Evolutionary conservation across 768 basidiomycete species (phyloP), one percentile per base, ranked within the genome.

Genomic region (Lepiota venenata): DNA sequence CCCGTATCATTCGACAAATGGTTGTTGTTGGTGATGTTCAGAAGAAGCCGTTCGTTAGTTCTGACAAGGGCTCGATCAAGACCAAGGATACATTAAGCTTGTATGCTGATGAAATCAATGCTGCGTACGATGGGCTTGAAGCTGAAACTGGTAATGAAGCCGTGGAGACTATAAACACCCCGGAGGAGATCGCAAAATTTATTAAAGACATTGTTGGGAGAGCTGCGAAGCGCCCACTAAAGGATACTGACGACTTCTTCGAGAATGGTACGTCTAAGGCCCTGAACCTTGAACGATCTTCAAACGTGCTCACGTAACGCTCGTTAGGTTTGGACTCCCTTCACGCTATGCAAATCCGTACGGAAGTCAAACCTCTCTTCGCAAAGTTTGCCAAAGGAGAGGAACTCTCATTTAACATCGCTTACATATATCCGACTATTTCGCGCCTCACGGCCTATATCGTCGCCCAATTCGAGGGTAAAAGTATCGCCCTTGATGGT

Each of bases 101-200:
- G n/a, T 71, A 71, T 15, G 57, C 58, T n/a, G 6, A 58, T 1
- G 66, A 70, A 43, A 68, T 71, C 37, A 55, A 62, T n/a, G 50
- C 47, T 2, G 55, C 66, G 53, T 71, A 61, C 54, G 58, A 53
- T 18, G 27, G 27, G 21, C 20, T 59, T 20, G 56, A 55, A 16
- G 43, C 56, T 11, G 52, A 53, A 18, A 52, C 32, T 22, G 47
- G 36, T 29, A 35, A n/a, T 29, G 42, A 40, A 25, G 36, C 29
- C 8, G 46, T 56, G 25, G 18, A 36, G 2, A 39, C 43, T 18
- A 18, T 56, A 11, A 41, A 32, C 10, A 48, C 25, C 15, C 47
- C 46, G 14, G 54, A 58, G 37, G 59, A 56, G 20, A 47, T 62
- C 21, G 6, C 14, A 8, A 4, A 38, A 5, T 52, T 40, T 43